phyloP scores from a whole-genome alignment of 352 stramenopile species.

The Globisporangium carolinianum region DNA sequence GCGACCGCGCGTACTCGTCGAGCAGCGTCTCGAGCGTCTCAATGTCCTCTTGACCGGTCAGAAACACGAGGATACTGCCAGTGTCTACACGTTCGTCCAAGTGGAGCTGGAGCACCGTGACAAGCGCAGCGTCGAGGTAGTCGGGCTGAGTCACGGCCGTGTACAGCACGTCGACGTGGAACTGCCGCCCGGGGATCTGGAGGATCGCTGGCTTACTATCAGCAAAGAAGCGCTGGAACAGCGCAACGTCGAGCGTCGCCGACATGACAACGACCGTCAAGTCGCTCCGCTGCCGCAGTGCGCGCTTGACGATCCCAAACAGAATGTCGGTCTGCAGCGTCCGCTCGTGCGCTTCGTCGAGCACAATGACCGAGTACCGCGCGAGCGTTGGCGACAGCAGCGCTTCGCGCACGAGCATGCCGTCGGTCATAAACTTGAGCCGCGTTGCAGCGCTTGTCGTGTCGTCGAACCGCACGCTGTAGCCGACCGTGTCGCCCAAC shows the following conservation, averaged over 20 bases:
- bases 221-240: conserved; percentile 94
- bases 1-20: conserved; percentile 69
- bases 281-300: conserved; percentile 69
- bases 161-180: conserved; percentile 89
- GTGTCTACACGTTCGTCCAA: conserved; percentile 60
- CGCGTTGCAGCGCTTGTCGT: conserved; percentile 78
- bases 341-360: conserved; percentile 85
- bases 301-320: conserved; percentile 83
- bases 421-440: conserved; percentile 93
- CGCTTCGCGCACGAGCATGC: conserved; percentile 89
- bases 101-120: conserved; percentile 89
- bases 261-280: conserved; percentile 98
- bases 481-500: conserved; percentile 77
- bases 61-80: conserved; percentile 92
- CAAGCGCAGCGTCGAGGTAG: conserved; percentile 86
- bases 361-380: conserved; percentile 75
- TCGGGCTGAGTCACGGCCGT: conserved; percentile 80
- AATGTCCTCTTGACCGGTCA: conserved; percentile 96
- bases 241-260: conserved; percentile 93
- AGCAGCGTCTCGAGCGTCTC: conserved; percentile 84
- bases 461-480: conserved; percentile 94
- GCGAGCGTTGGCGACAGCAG: conserved; percentile 66
- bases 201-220: conserved; percentile 73
- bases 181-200: conserved; percentile 84
- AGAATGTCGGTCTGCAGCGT: conserved; percentile 90